Evolutionary conservation across 345 rosid species (phyloP).

Genomic region (Lumnitzera racemosa): DNA sequence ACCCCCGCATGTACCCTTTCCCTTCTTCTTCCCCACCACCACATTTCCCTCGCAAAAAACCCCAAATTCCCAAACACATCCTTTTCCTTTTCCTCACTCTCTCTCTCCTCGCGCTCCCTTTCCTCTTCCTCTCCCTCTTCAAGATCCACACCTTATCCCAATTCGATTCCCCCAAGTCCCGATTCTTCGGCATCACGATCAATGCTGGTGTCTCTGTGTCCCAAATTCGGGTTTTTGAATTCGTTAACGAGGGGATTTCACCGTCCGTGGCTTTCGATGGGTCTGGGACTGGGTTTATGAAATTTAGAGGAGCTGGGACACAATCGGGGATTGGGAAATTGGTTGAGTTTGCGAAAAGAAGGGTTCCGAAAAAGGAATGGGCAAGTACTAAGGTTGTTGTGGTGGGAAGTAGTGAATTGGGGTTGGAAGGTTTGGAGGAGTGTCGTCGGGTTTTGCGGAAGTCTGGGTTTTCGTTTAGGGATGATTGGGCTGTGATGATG

Average conservation of each 20-base stretch:
- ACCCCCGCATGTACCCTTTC: conserved; percentile 37
- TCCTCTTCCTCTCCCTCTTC: conserved; percentile 31
- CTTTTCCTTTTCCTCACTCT: conserved; percentile 16
- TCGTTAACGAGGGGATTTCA: conserved; percentile 27
- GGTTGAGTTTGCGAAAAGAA: conserved; percentile 22
- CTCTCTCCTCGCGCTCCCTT: conserved; percentile 25
- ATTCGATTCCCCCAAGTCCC: conserved; percentile 21
- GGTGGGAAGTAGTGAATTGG: conserved; percentile 18
- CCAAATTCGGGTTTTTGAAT: conserved; percentile 26
- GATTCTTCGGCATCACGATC: conserved; percentile 21
- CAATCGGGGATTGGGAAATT: conserved; percentile 18
- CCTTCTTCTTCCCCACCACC: conserved; percentile 4
- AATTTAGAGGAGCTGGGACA: conserved; percentile 12
- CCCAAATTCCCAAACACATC: conserved; percentile 15
- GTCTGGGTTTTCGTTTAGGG: conserved; percentile 33
- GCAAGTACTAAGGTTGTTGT: conserved; percentile 23
- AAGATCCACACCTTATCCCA: conserved; percentile 32
- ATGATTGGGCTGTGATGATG: conserved; percentile 32
- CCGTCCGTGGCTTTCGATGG: conserved; percentile 22
- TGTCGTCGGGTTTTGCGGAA: conserved; percentile 26
- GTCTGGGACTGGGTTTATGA: conserved; percentile 10
- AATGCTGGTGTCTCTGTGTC: conserved; percentile 16
- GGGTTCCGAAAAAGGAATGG: conserved; percentile 33
- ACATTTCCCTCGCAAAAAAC: conserved; percentile 2
- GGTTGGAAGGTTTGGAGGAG: conserved; percentile 10